Percentiles rank a stretch among this genome's conserved stretches.
These are phyloP conservation scores for Stephanodiscus minutulus DNA, from an alignment of 108 stramenopile genomes.

Conservation along the genomic window DNA sequence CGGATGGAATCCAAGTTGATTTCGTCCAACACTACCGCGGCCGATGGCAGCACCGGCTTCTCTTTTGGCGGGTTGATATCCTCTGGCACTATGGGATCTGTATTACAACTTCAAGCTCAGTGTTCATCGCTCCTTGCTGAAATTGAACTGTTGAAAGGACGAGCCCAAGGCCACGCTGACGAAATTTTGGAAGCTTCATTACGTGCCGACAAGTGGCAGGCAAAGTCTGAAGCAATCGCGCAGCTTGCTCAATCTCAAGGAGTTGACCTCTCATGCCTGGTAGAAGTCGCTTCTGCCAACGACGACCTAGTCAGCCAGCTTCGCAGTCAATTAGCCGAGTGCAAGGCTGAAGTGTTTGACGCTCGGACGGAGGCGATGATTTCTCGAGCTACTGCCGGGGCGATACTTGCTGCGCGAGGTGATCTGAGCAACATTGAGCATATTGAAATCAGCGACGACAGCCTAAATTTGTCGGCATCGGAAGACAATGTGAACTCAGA, in stretches of 20 bases:
- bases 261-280: conserved; percentile 27
- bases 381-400: conserved; percentile 58
- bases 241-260: conserved; percentile 35
- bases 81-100: conserved; percentile 30
- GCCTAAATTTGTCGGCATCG: not conserved
- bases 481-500: conserved; percentile 30
- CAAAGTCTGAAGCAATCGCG: conserved; percentile 35
- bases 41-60: not conserved
- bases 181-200: conserved; percentile 57
- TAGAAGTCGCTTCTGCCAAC: conserved; percentile 16
- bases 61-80: not conserved
- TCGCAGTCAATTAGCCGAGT: conserved; percentile 36
- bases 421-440: conserved; percentile 20
- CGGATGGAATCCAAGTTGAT: conserved; percentile 44
- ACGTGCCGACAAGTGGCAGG: conserved; percentile 60
- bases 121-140: conserved; percentile 51
- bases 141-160: conserved; percentile 41
- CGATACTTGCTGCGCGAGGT: conserved; percentile 47
- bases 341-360: conserved; percentile 48
- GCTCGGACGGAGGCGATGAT: conserved; percentile 53
- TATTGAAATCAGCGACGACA: conserved; percentile 11
- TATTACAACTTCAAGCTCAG: conserved; percentile 42
- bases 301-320: conserved; percentile 35
- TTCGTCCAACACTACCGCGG: not conserved
- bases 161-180: conserved; percentile 20